These are phyloP conservation scores for Claviceps paspali DNA, from an alignment of 2,329 filamentous ascomycete genomes.

Conservation along the genomic window DNA sequence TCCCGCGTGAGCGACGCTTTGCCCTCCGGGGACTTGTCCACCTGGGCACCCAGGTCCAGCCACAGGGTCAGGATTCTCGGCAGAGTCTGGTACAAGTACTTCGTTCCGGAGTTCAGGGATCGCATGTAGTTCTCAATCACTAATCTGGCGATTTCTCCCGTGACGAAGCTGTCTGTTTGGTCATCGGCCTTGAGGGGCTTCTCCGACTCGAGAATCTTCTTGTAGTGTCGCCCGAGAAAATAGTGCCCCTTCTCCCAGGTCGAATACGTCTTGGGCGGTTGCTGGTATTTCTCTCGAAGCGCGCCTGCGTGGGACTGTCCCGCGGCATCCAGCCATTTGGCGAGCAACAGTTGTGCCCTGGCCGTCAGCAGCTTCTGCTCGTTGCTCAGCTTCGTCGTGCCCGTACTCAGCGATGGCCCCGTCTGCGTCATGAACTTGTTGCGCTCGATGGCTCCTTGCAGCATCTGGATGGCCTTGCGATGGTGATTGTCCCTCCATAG, in stretches of 20 bases:
- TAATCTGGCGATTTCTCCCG: slow-evolving; percentile 71
- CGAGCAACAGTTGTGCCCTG: slow-evolving; percentile 72
- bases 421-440: slow-evolving; percentile 53
- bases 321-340: slow-evolving; percentile 93
- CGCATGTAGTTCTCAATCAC: slow-evolving; percentile 90
- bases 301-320: slow-evolving; percentile 78
- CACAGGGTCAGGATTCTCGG: slow-evolving; percentile 86
- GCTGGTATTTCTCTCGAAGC: slow-evolving; percentile 67
- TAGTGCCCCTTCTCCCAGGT: slow-evolving; percentile 97
- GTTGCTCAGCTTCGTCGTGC: slow-evolving; percentile 23
- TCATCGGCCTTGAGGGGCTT: slow-evolving; percentile 61
- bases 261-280: slow-evolving; percentile 53
- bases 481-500: slow-evolving; percentile 90
- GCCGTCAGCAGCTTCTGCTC: slow-evolving; percentile 50
- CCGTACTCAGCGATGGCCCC: slow-evolving; percentile 18
- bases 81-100: slow-evolving; percentile 90
- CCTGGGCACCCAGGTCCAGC: slow-evolving; percentile 73
- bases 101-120: slow-evolving; percentile 75
- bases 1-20: slow-evolving; percentile 38
- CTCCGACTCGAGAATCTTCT: slow-evolving; percentile 85
- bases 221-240: slow-evolving; percentile 92
- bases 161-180: slow-evolving; percentile 61
- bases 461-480: slow-evolving; percentile 82
- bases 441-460: slow-evolving; percentile 71
- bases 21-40: slow-evolving; percentile 45